Conservation (phyloP, 176 grass and related monocot genomes). For the Cenchrus purpureus region DNA sequence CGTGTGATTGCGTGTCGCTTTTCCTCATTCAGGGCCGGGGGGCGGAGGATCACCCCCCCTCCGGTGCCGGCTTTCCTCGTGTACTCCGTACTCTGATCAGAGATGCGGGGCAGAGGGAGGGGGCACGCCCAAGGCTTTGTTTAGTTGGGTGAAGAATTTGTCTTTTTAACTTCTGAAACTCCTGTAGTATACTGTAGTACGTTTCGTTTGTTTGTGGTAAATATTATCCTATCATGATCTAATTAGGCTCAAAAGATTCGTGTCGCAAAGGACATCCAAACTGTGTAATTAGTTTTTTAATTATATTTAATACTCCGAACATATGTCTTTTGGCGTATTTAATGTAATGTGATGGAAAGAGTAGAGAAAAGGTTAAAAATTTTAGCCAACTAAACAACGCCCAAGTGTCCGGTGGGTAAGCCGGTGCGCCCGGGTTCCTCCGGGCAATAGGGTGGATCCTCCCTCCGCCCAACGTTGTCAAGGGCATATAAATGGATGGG, state of each 20-base stretch:
- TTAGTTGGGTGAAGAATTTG: too few species aligned
- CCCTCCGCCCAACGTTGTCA: conserved; percentile 21
- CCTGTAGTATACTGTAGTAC: too few species aligned
- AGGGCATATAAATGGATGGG: conserved; percentile 42
- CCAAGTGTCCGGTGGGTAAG: not conserved
- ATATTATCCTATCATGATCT: too few species aligned
- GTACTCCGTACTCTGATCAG: not conserved
- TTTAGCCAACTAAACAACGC: not conserved
- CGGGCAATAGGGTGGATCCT: conserved; percentile 14
- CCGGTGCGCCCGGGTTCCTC: not conserved
- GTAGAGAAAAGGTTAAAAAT: too few species aligned
- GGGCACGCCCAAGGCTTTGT: not conserved
- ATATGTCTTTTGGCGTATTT: too few species aligned
- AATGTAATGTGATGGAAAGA: too few species aligned
- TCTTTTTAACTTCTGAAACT: too few species aligned
- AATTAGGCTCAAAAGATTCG: too few species aligned
- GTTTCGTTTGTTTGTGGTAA: too few species aligned
- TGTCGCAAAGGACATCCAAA: too few species aligned
- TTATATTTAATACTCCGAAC: too few species aligned
- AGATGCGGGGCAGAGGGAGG: not conserved
- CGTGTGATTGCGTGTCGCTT: conserved; percentile 57
- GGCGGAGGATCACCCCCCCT: not conserved
- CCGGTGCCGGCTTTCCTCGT: not conserved
- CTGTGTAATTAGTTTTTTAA: too few species aligned
- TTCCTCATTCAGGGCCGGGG: conserved; percentile 53